These are phyloP conservation scores for Monascus ruber DNA, from an alignment of 2,329 filamentous ascomycete genomes.

Conservation along the genomic window DNA sequence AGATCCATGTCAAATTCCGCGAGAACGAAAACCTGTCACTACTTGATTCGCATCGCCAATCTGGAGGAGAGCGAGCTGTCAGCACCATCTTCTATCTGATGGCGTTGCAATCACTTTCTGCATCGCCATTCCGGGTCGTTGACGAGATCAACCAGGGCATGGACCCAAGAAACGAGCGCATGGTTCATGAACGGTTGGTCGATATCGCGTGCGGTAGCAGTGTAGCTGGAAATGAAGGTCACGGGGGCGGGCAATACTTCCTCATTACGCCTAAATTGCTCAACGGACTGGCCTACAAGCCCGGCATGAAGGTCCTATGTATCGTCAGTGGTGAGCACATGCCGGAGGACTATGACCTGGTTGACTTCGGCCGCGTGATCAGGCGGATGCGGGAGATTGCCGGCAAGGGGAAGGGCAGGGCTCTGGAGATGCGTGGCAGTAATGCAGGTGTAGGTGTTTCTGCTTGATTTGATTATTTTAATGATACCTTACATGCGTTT, in stretches of 20 bases:
- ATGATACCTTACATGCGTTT: too few relatives aligned
- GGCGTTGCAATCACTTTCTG: constrained; percentile 86
- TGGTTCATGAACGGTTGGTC: constrained; percentile 96
- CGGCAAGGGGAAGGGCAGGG: constrained; percentile 8
- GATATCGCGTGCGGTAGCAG: constrained; percentile 70
- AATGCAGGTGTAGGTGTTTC: constrained; percentile 10
- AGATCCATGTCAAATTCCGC: constrained; percentile 91
- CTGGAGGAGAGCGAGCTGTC: constrained; percentile 88
- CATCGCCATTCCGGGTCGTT: constrained; percentile 92
- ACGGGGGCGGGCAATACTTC: constrained; percentile 65
- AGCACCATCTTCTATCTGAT: constrained; percentile 99
- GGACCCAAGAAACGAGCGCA: constrained; percentile 96
- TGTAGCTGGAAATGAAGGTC: constrained; percentile 16
- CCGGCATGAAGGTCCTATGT: constrained; percentile 83
- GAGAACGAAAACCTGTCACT: constrained; percentile 73
- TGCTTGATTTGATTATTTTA: constrained; percentile 6
- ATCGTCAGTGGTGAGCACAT: constrained; percentile 75
- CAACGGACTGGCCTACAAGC: constrained; percentile 71
- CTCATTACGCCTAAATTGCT: constrained; percentile 95
- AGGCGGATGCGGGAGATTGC: constrained; percentile 21
- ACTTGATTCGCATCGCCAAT: constrained; percentile 85
- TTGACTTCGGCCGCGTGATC: constrained; percentile 28
- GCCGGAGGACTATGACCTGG: constrained; percentile 26
- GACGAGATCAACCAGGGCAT: constrained; percentile 99
- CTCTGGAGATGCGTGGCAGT: constrained; percentile 5